These are phyloP conservation scores for Penicillium manginii DNA, from an alignment of 495 filamentous ascomycete species.

Conservation along the genomic window DNA sequence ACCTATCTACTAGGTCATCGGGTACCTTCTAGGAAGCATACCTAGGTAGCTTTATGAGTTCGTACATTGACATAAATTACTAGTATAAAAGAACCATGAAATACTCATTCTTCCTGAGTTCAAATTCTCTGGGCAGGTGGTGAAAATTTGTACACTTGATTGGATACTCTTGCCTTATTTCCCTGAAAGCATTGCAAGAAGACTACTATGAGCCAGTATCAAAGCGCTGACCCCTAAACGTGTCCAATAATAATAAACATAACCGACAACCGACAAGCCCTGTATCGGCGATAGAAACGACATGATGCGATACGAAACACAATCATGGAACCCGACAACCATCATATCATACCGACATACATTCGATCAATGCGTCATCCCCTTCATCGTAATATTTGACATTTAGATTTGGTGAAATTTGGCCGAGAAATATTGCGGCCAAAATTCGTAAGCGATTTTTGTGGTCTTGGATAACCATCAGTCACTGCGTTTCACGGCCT, in stretches of 20 bases:
- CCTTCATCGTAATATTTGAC: slow-evolving; percentile 21
- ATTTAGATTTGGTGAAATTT: neutral
- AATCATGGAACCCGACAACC: slow-evolving; percentile 13
- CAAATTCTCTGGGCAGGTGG: too few species aligned
- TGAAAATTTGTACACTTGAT: neutral
- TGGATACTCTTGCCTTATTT: neutral
- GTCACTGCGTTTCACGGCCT: slow-evolving; percentile 24
- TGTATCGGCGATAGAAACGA: slow-evolving; percentile 7
- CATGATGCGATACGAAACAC: slow-evolving; percentile 13
- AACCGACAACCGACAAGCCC: neutral
- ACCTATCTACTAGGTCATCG: too few species aligned
- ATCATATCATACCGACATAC: slow-evolving; percentile 28
- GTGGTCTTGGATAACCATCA: slow-evolving; percentile 1
- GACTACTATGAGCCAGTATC: neutral
- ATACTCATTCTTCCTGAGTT: too few species aligned
- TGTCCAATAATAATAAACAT: neutral
- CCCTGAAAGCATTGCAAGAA: neutral
- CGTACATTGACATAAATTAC: too few species aligned
- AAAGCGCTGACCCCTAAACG: neutral
- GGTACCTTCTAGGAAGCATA: too few species aligned
- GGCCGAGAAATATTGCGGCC: neutral
- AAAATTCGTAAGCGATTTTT: neutral
- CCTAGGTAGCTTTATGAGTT: too few species aligned
- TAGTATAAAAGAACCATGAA: too few species aligned
- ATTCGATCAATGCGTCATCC: slow-evolving; percentile 21